These are phyloP conservation scores for Eutrema japonicum DNA, from an alignment of 345 rosid genomes.

Conservation along the genomic window DNA sequence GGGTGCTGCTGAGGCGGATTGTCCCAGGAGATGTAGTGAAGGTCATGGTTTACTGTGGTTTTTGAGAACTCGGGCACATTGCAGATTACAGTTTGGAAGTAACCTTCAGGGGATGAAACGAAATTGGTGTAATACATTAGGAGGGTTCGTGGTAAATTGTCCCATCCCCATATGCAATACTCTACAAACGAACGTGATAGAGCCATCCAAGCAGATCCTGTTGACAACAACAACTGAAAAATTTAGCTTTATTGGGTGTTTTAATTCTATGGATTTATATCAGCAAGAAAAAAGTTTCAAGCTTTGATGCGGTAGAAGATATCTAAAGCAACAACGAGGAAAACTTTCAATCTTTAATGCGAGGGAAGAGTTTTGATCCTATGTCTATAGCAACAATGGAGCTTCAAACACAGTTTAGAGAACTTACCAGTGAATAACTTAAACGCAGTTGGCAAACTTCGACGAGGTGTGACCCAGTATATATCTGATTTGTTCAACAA, in stretches of 20 bases:
- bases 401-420: conserved; percentile 14
- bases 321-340: not conserved
- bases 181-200: conserved; percentile 85
- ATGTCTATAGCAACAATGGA: not conserved
- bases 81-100: conserved; percentile 95
- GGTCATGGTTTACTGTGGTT: conserved; percentile 83
- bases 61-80: conserved; percentile 76
- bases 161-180: conserved; percentile 98
- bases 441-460: conserved; percentile 86
- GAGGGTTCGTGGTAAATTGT: conserved; percentile 87
- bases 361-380: not conserved
- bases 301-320: not conserved
- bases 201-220: conserved; percentile 99
- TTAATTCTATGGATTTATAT: not conserved
- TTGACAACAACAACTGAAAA: conserved; percentile 13
- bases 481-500: conserved; percentile 68
- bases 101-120: conserved; percentile 96
- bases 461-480: conserved; percentile 74
- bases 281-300: not conserved
- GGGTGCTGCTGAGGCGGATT: conserved; percentile 93
- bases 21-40: conserved; percentile 98
- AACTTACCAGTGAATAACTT: conserved; percentile 87
- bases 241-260: not conserved
- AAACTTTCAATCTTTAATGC: not conserved
- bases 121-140: conserved; percentile 96